Evolutionary conservation across 768 basidiomycete species (phyloP).

Genomic region (Russula earlei): DNA sequence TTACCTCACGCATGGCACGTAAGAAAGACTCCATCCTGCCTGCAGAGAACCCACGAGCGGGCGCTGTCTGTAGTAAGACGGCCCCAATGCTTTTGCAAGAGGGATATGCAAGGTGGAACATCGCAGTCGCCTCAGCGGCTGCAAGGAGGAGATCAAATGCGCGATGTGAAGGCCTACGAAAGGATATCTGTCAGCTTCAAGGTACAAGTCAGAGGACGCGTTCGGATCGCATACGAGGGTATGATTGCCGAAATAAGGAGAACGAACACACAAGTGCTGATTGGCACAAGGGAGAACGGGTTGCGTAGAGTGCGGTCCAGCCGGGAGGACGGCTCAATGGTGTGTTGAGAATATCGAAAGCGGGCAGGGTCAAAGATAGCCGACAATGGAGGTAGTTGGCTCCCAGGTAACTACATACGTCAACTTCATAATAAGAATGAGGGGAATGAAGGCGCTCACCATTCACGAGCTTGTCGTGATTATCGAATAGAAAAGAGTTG

Average conservation of each 20-base stretch:
- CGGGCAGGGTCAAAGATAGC: slow-evolving; percentile 40
- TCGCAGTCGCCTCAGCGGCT: slow-evolving; percentile 61
- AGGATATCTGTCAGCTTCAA: neutral
- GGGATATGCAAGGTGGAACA: slow-evolving; percentile 76
- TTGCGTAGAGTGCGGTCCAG: slow-evolving; percentile 40
- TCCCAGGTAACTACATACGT: slow-evolving; percentile 43
- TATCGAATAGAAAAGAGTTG: slow-evolving; percentile 50
- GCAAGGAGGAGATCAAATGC: slow-evolving; percentile 83
- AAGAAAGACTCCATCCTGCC: slow-evolving; percentile 77
- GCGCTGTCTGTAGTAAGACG: slow-evolving; percentile 84
- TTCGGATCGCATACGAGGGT: slow-evolving; percentile 35
- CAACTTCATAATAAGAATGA: neutral
- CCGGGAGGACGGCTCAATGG: slow-evolving; percentile 13
- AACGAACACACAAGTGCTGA: slow-evolving; percentile 48
- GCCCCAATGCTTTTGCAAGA: slow-evolving; percentile 78
- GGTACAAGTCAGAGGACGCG: neutral
- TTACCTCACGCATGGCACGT: slow-evolving; percentile 72
- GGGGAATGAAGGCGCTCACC: slow-evolving; percentile 34
- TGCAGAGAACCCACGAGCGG: slow-evolving; percentile 45
- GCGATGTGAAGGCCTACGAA: slow-evolving; percentile 44
- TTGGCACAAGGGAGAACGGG: slow-evolving; percentile 62
- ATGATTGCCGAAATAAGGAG: slow-evolving; percentile 43
- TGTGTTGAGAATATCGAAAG: slow-evolving; percentile 26
- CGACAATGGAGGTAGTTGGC: slow-evolving; percentile 46
- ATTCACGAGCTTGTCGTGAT: slow-evolving; percentile 55